These are phyloP conservation scores for Leucocoprinus birnbaumii DNA, from an alignment of 768 basidiomycete genomes.

Conservation along the genomic window DNA sequence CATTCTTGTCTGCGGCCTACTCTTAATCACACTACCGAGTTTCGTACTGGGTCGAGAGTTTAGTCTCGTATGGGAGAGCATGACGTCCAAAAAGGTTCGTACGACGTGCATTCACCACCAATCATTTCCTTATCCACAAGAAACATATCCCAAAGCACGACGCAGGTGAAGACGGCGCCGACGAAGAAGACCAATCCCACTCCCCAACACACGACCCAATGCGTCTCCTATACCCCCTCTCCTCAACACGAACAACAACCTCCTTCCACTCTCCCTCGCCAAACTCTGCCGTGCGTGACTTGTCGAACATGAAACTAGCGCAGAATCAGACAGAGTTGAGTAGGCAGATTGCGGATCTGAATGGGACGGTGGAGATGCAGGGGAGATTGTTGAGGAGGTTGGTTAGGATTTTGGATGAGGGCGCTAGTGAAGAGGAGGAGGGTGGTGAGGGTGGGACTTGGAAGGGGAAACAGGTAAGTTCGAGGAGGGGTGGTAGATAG, in stretches of 20 bases:
- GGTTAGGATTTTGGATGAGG: slow-evolving; percentile 26
- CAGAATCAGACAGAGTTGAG: slow-evolving; percentile 67
- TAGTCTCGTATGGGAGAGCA: slow-evolving; percentile 84
- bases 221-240: background rate
- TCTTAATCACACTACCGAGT: slow-evolving; percentile 86
- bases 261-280: slow-evolving; percentile 9
- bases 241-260: slow-evolving; percentile 6
- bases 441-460: no score
- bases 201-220: slow-evolving; percentile 7
- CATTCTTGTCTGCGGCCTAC: slow-evolving; percentile 80
- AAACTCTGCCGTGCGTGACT: slow-evolving; percentile 28
- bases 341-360: slow-evolving; percentile 59
- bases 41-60: slow-evolving; percentile 94
- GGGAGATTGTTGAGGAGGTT: slow-evolving; percentile 45
- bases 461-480: no score
- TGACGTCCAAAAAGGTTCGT: slow-evolving; percentile 50
- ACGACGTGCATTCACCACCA: no score
- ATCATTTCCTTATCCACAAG: slow-evolving; percentile 8
- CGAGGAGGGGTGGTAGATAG: no score
- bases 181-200: slow-evolving; percentile 10
- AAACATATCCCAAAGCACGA: no score
- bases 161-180: slow-evolving; percentile 1
- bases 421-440: no score
- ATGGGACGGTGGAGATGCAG: slow-evolving; percentile 54
- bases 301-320: slow-evolving; percentile 58